These are phyloP conservation scores for Globisporangium perplexum DNA, from an alignment of 352 stramenopile genomes.

Conservation along the genomic window DNA sequence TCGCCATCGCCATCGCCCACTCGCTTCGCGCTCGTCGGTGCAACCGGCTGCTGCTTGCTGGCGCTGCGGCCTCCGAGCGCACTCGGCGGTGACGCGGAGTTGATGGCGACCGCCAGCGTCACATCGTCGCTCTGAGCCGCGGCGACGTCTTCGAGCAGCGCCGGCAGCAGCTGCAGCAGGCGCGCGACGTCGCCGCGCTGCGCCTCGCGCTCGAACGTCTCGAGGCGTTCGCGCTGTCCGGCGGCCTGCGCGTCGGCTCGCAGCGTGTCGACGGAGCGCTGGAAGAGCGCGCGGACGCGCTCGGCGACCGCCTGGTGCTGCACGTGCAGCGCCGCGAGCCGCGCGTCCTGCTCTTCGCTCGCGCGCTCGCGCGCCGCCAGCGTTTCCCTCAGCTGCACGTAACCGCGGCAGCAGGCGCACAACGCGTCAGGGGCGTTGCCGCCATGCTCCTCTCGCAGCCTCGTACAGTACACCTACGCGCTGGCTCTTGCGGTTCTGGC, in stretches of 20 bases:
- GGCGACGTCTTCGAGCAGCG: slow-evolving; percentile 43
- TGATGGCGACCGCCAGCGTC: too few relatives aligned
- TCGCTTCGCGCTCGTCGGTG: too few relatives aligned
- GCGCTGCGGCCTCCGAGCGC: too few relatives aligned
- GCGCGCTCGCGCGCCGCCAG: slow-evolving; percentile 15
- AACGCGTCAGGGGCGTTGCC: neutral
- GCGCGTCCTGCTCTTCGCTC: slow-evolving; percentile 20
- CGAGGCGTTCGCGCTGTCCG: neutral
- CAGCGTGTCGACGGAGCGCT: neutral
- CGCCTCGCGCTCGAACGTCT: slow-evolving; percentile 12
- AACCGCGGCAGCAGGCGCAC: neutral
- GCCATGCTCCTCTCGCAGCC: too few relatives aligned
- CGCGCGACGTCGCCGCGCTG: slow-evolving; percentile 26
- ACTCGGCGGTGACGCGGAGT: too few relatives aligned
- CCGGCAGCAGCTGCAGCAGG: slow-evolving; percentile 46
- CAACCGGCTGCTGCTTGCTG: too few relatives aligned
- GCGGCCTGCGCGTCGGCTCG: slow-evolving; percentile 1
- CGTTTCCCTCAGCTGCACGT: slow-evolving; percentile 15
- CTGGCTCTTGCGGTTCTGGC: slow-evolving; percentile 29
- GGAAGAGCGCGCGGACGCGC: slow-evolving; percentile 16
- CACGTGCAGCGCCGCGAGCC: slow-evolving; percentile 10
- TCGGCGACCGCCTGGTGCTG: slow-evolving; percentile 14
- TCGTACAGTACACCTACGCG: slow-evolving; percentile 21
- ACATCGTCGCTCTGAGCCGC: neutral
- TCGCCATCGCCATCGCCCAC: too few relatives aligned